phyloP scores from a whole-genome alignment of 345 rosid species.

The Pseudoturritis turrita region DNA sequence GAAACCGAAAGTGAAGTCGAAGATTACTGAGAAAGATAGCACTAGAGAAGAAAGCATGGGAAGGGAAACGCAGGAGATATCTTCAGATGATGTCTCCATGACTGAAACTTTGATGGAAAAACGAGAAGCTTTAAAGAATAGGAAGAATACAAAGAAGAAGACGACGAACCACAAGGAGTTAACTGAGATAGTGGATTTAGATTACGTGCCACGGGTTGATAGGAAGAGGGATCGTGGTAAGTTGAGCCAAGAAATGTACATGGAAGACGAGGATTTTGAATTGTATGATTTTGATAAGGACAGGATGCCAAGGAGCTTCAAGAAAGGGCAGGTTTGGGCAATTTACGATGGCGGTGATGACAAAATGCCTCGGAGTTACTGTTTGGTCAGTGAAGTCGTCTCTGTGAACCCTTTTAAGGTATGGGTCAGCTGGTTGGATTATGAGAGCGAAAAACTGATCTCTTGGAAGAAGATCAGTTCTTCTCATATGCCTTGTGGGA shows the following conservation, averaged over 20 bases:
- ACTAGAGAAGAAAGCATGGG: conserved; percentile 19
- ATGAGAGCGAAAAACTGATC: conserved; percentile 41
- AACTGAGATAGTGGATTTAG: conserved; percentile 27
- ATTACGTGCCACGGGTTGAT: conserved; percentile 17
- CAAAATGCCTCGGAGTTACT: conserved; percentile 71
- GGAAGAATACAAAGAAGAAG: conserved; percentile 7
- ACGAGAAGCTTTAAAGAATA: conserved; percentile 12
- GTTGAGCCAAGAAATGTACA: conserved; percentile 23
- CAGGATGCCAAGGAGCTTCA: conserved; percentile 54
- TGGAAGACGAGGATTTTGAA: conserved; percentile 46
- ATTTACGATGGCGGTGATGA: conserved; percentile 53
- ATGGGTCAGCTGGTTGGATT: conserved; percentile 67
- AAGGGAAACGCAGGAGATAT: conserved; percentile 8
- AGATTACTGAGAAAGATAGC: conserved; percentile 26
- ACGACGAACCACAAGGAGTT: conserved; percentile 1
- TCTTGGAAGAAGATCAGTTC: conserved; percentile 42
- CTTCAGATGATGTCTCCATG: conserved; percentile 11
- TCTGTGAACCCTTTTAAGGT: conserved; percentile 69
- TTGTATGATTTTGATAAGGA: conserved; percentile 62
- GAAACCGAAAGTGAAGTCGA: conserved; percentile 34
- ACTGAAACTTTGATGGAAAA: conserved; percentile 24
- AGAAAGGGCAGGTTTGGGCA: conserved; percentile 90
- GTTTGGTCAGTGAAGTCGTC: conserved; percentile 70
- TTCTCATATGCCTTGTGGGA: conserved; percentile 56
- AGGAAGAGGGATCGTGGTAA: conserved; percentile 29